Conservation (phyloP, 2,329 filamentous ascomycete species). For the Fusarium tuaranense region DNA sequence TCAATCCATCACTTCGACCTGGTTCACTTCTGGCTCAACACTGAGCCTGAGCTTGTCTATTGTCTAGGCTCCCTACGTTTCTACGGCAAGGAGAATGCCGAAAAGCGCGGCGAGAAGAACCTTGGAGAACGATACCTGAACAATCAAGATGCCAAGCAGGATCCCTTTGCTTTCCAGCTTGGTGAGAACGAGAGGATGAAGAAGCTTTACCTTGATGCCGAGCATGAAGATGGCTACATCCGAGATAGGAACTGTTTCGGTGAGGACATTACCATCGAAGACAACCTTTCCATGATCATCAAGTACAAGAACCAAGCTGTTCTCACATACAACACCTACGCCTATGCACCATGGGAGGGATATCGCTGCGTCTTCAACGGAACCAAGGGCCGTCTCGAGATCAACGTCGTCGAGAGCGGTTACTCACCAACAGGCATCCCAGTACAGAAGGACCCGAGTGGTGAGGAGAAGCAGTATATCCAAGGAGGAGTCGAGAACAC, state of each 20-base stretch:
- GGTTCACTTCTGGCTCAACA: conserved; percentile 72
- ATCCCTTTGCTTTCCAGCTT: conserved; percentile 70
- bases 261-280: conserved; percentile 73
- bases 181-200: conserved; percentile 64
- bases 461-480: conserved; percentile 44
- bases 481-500: conserved; percentile 48
- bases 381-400: conserved; percentile 67
- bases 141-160: conserved; percentile 61
- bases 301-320: conserved; percentile 67
- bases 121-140: conserved; percentile 64
- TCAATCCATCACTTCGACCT: conserved; percentile 69
- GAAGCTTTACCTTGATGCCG: conserved; percentile 69
- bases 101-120: conserved; percentile 61
- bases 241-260: conserved; percentile 72
- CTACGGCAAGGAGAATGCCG: conserved; percentile 71
- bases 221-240: conserved; percentile 72
- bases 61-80: conserved; percentile 69
- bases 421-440: conserved; percentile 70
- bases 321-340: conserved; percentile 68
- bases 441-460: conserved; percentile 57
- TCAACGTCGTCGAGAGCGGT: conserved; percentile 71
- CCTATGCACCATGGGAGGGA: conserved; percentile 72
- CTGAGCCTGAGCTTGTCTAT: conserved; percentile 66
- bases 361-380: conserved; percentile 70
- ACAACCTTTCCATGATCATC: conserved; percentile 71